Percentiles rank a stretch among this genome's conserved stretches.
Conservation (phyloP, 1,284 basidiomycete genomes). For the Cystobasidium slooffiae region DNA sequence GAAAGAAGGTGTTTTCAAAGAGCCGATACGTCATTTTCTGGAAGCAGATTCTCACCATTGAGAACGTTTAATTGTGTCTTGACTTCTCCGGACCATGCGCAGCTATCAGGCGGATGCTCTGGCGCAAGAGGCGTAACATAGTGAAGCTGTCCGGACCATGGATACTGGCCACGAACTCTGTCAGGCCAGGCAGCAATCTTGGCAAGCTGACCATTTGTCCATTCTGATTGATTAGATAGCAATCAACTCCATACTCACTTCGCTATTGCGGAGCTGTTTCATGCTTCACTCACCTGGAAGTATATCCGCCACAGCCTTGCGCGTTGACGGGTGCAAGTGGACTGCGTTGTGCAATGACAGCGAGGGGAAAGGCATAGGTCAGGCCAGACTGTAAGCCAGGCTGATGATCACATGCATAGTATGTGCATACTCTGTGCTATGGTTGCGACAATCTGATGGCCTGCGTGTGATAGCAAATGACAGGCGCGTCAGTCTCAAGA, state of each 20-base stretch:
- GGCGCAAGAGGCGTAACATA: slow-evolving; percentile 54
- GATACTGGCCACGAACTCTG: slow-evolving; percentile 53
- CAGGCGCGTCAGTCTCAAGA: slow-evolving; percentile 14
- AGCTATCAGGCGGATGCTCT: slow-evolving; percentile 56
- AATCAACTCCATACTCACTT: no score
- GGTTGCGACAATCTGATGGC: slow-evolving; percentile 43
- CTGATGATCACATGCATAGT: background rate
- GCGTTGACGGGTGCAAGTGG: slow-evolving; percentile 38
- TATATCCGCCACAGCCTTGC: slow-evolving; percentile 32
- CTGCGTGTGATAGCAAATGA: background rate
- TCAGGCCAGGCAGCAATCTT: slow-evolving; percentile 57
- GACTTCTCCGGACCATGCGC: slow-evolving; percentile 45
- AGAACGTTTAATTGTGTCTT: slow-evolving; percentile 46
- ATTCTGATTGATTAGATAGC: slow-evolving; percentile 42
- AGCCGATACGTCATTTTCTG: background rate
- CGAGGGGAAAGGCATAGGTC: background rate
- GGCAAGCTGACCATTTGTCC: slow-evolving; percentile 56
- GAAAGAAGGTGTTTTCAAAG: slow-evolving; percentile 31
- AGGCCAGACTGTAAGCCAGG: background rate
- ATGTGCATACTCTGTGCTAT: slow-evolving; percentile 31
- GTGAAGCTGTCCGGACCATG: slow-evolving; percentile 56
- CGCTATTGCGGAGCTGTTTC: no score
- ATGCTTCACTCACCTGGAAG: slow-evolving; percentile 10
- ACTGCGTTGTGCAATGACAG: slow-evolving; percentile 11
- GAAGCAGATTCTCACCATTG: slow-evolving; percentile 12